Evolutionary conservation across 768 basidiomycete species (phyloP), one percentile per base, ranked within the genome.

Genomic region (Holtermannia corniformis): DNA sequence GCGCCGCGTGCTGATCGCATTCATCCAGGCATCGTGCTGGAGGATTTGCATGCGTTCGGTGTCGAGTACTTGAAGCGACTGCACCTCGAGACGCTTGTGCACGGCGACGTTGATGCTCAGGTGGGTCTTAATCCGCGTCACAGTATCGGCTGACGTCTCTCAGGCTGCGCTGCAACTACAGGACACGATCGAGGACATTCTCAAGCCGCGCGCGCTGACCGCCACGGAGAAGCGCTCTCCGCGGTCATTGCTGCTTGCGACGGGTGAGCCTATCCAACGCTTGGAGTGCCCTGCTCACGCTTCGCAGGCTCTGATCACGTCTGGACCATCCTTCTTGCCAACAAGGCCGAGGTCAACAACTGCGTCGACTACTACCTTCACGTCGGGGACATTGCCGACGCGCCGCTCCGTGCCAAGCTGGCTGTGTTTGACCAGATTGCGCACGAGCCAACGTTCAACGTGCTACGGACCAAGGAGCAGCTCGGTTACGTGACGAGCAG

Each of bases 401-500:
- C 81, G 44, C 77, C 71, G 19, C 74, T 80, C 11, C 82, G 91
- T 3, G 82, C 86, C 22, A 77, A 78, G 1, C 78, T 83, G 21
- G 74, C 81, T 1, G 78, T 99, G 13, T 81, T 96, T 21, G 78
- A 78, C 0, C 88, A 92, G 61, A 85, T 97, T 52, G 77, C 92
- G 32, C 76, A 79, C n/a, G 95, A 99, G 62, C 93, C 92, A 1
- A 80, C 86, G 10, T 99, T 97, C 74, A 83, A 93, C 67, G 76
- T 83, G 21, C 79, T 99, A 25, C 83, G 95, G 24, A 96, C 92
- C 3, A 83, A 88, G 67, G 89, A 97, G 67, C 95, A 99, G 71
- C 78, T 99, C 1, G 95, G 95, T 4, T 99, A 99, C 70, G 78
- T 95, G 41, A 92, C 95, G 28, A 79, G 77, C 7, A 57, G 57